Evolutionary conservation across 75 land plant genomes (phyloP).

Genomic region (Pseudotsuga menziesii): DNA sequence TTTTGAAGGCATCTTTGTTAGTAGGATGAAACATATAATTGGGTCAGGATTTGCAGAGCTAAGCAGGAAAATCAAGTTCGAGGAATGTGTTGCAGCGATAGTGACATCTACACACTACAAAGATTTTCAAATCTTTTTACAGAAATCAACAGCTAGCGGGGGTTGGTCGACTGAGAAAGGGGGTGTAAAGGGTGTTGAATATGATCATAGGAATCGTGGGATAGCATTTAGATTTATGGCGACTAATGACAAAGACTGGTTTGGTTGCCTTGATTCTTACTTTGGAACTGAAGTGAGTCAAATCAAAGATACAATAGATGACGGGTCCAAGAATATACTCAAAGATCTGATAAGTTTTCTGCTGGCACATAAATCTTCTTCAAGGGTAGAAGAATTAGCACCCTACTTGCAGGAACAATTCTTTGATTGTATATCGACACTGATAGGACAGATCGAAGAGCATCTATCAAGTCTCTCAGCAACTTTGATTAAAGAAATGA

Average conservation of each 20-base stretch:
- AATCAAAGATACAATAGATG: conserved; percentile 74
- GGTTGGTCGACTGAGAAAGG: conserved; percentile 47
- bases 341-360: conserved; percentile 68
- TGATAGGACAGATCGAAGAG: conserved; percentile 42
- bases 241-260: conserved; percentile 48
- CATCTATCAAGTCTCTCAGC: conserved; percentile 44
- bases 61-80: conserved; percentile 28
- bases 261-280: conserved; percentile 44
- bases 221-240: conserved; percentile 12
- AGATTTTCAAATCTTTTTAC: conserved; percentile 25
- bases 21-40: conserved; percentile 72
- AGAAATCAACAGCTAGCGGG: conserved; percentile 26
- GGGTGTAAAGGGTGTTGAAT: conserved; percentile 7
- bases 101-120: conserved; percentile 6
- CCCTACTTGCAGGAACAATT: conserved; percentile 81
- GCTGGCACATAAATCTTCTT: conserved; percentile 58
- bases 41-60: conserved; percentile 46
- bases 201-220: background rate
- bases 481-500: conserved; percentile 15
- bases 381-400: conserved; percentile 62
- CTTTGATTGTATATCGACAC: conserved; percentile 52
- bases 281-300: conserved; percentile 71
- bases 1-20: conserved; percentile 77
- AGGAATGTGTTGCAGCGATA: conserved; percentile 25
- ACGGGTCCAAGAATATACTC: conserved; percentile 47